These are phyloP conservation scores for Ogataea pignaliae DNA, from an alignment of 805 yeast genomes.

Conservation along the genomic window DNA sequence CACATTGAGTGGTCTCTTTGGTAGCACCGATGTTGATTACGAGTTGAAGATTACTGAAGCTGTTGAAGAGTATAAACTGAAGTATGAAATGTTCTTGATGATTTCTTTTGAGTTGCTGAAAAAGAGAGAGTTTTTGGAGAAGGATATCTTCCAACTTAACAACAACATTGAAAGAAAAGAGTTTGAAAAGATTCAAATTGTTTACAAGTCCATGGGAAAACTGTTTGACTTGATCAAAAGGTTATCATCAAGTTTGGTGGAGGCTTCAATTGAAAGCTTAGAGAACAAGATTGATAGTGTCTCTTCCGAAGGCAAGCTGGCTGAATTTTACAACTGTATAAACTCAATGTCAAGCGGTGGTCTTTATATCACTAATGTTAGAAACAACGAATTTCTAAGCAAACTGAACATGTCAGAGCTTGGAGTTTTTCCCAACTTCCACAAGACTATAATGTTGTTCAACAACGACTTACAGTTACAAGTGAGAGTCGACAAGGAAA, in stretches of 20 bases:
- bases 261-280: not conserved
- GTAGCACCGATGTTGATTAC: not conserved
- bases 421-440: conserved; percentile 7
- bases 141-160: conserved; percentile 7
- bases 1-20: conserved; percentile 2
- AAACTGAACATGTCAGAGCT: conserved; percentile 6
- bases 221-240: conserved; percentile 3
- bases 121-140: conserved; percentile 10
- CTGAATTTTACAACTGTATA: conserved; percentile 6
- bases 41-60: not conserved
- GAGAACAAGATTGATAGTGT: not conserved
- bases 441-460: conserved; percentile 6
- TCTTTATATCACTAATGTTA: conserved; percentile 8
- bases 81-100: conserved; percentile 5
- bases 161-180: conserved; percentile 16
- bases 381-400: conserved; percentile 8
- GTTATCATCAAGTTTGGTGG: not conserved
- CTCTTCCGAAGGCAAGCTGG: conserved; percentile 5
- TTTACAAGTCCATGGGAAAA: conserved; percentile 4
- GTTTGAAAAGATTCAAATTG: conserved; percentile 11
- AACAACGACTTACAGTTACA: conserved; percentile 30
- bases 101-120: conserved; percentile 4
- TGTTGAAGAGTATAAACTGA: conserved; percentile 4
- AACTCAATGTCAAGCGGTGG: conserved; percentile 10
- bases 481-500: conserved; percentile 1